A percentile compares a stretch with the other conserved stretches of the same genome.
Evolutionary conservation across 176 grass and related monocot species (phyloP).

Genomic region (Eleusine coracana): DNA sequence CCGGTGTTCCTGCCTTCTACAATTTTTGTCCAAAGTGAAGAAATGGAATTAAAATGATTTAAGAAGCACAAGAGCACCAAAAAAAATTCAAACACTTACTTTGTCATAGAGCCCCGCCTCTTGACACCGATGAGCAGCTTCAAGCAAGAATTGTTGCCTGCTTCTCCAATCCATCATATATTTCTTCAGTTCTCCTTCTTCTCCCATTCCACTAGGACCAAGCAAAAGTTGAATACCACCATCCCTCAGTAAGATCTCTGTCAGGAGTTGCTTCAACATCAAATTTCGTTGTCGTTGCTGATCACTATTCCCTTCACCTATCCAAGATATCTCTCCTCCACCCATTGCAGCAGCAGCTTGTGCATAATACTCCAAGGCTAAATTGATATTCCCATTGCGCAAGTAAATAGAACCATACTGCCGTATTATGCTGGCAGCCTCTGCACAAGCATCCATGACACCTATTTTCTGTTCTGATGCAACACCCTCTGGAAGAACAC

Average conservation of each 20-base stretch:
- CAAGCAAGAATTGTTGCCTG: constrained; percentile 83
- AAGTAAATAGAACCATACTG: constrained; percentile 91
- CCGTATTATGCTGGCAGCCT: constrained; percentile 77
- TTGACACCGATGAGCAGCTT: constrained; percentile 82
- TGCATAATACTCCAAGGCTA: constrained; percentile 90
- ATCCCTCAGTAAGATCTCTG: constrained; percentile 87
- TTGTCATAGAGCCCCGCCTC: constrained; percentile 94
- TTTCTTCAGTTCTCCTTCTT: constrained; percentile 86
- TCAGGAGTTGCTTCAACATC: constrained; percentile 90
- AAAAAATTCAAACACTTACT: constrained; percentile 43
- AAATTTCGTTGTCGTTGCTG: constrained; percentile 81
- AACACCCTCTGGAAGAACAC: constrained; percentile 75
- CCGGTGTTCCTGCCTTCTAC: not conserved
- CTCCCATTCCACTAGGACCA: constrained; percentile 89
- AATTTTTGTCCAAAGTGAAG: constrained; percentile 18
- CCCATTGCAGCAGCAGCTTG: constrained; percentile 91
- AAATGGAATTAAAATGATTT: constrained; percentile 15
- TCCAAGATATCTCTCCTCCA: constrained; percentile 84
- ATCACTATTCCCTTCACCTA: constrained; percentile 60
- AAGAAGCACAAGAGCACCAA: not conserved
- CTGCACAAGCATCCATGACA: constrained; percentile 95
- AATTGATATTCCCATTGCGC: constrained; percentile 80
- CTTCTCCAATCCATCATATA: constrained; percentile 88
- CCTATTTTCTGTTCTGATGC: constrained; percentile 67
- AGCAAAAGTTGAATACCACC: constrained; percentile 87